Base-by-base conservation (phyloP, 2,329 filamentous ascomycete genomes). In the Talaromyces sp. region DNA sequence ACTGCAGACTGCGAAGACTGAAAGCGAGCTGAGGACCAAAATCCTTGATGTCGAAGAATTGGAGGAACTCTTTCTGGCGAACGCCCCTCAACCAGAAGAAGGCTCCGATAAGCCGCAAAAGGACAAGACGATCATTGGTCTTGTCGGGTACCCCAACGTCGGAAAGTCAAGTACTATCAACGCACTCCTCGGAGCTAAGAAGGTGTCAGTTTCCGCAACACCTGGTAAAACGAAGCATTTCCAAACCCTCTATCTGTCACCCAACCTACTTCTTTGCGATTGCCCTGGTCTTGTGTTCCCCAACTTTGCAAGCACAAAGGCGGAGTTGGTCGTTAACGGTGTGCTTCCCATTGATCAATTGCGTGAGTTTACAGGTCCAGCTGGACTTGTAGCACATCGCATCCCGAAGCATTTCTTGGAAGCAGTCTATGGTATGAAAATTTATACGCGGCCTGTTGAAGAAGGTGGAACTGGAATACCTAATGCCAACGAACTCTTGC, bases 141-240 rank as follows among this genome's bases (percentile, higher is more conserved):
- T 99, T 22, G 95, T 99, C 43, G 95, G 95, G 66, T 99, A 99
- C 79, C 95, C 95, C 73, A 99, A 99, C 81, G 95, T 99, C 68
- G 95, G 95, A 80, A 99, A 99, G 81, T 99, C 96, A 1, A 97
- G 93, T 58, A 99, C 95, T 16, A 99, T 99, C 84, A 99, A 99
- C 81, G 94, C 95, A 48, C 86, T 99, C n/a, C 93, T 98, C 65
- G 96, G 96, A 60, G 89, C 95, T 63, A 99, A 98, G 82, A 99
- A 98, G 81, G 95, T 99, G 6, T 98, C 94, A 0, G 96, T 99
- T 45, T 99, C 95, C 16, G 90, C 94, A 14, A 99, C 95, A 1
- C 95, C 95, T 3, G 95, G 95, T 76, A 99, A 99, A 82, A 99
- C 95, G 14, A 99, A 99, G 82, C 95, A 99, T 74, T 99, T 99